Evolutionary conservation across 371 early-diverging fungal species (phyloP).

Genomic region (Zychaea mexicana): DNA sequence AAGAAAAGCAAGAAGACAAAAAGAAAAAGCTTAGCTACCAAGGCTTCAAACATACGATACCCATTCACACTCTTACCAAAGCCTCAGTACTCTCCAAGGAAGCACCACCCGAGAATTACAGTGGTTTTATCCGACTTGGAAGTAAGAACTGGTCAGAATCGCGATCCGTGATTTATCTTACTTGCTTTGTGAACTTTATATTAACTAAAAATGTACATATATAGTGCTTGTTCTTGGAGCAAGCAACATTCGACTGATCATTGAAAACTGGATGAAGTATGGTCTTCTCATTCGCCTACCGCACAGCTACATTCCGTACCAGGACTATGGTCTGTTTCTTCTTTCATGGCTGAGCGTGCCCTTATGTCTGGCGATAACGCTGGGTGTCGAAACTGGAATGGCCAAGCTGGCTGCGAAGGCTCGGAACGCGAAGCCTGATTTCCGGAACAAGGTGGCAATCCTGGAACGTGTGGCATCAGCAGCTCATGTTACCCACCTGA

Average conservation of each 20-base stretch:
- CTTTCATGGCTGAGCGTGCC: slow-evolving; percentile 57
- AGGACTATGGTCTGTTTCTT: slow-evolving; percentile 58
- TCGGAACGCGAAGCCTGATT: slow-evolving; percentile 39
- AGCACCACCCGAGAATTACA: slow-evolving; percentile 77
- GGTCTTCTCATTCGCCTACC: slow-evolving; percentile 78
- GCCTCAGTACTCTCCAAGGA: slow-evolving; percentile 75
- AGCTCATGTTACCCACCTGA: slow-evolving; percentile 60
- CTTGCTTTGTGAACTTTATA: too few relatives aligned
- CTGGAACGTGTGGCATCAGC: slow-evolving; percentile 34
- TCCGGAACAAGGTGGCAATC: slow-evolving; percentile 31
- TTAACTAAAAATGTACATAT: neutral
- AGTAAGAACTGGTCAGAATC: slow-evolving; percentile 44
- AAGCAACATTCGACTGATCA: slow-evolving; percentile 78
- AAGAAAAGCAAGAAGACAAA: slow-evolving; percentile 37
- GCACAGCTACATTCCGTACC: slow-evolving; percentile 52
- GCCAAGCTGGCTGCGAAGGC: slow-evolving; percentile 32
- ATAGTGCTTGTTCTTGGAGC: slow-evolving; percentile 82
- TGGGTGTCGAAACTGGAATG: slow-evolving; percentile 58
- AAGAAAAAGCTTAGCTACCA: slow-evolving; percentile 23
- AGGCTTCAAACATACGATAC: slow-evolving; percentile 58
- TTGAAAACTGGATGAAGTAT: slow-evolving; percentile 90
- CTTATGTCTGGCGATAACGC: slow-evolving; percentile 52
- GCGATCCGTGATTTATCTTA: neutral
- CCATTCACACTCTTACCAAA: slow-evolving; percentile 61
- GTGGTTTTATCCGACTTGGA: slow-evolving; percentile 68